Evolutionary conservation across 192 early-diverging fungal genomes (phyloP).

Genomic region (Gonapodya prolifera): DNA sequence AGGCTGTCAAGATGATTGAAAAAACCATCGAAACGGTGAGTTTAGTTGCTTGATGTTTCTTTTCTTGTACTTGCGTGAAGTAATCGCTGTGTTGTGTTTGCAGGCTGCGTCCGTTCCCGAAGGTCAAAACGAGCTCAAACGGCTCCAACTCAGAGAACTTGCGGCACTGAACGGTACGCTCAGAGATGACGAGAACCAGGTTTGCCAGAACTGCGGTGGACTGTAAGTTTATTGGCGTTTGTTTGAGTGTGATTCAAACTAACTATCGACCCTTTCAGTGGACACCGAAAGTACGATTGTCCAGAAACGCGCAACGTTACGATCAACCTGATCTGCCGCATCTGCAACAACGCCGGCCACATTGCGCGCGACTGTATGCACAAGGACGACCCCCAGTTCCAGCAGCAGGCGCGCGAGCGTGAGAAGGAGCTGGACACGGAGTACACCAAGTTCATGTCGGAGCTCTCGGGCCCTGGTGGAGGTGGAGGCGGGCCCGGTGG

Average conservation of each 20-base stretch:
- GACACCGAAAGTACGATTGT: constrained; percentile 87
- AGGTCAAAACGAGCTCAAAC: constrained; percentile 88
- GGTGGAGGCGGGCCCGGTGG: not conserved
- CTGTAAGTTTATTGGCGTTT: constrained; percentile 12
- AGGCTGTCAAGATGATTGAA: constrained; percentile 71
- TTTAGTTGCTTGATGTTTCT: constrained; percentile 7
- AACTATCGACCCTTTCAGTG: constrained; percentile 19
- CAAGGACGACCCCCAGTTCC: constrained; percentile 67
- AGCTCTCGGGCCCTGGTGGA: constrained; percentile 27
- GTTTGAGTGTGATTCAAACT: not conserved
- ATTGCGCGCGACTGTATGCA: constrained; percentile 84
- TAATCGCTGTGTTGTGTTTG: constrained; percentile 10
- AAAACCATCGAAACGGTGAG: constrained; percentile 87
- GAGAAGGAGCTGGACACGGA: constrained; percentile 82
- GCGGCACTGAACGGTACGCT: constrained; percentile 93
- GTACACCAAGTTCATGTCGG: constrained; percentile 88
- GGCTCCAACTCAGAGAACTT: constrained; percentile 85
- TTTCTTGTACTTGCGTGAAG: constrained; percentile 5
- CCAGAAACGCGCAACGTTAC: constrained; percentile 79
- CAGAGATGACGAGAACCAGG: constrained; percentile 87
- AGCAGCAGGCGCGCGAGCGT: constrained; percentile 57
- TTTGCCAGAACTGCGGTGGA: constrained; percentile 87
- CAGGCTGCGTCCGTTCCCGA: constrained; percentile 81
- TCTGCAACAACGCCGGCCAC: constrained; percentile 84
- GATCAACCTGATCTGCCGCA: constrained; percentile 68